Base-by-base conservation (phyloP, 2,329 filamentous ascomycete genomes). In the Aureobasidium melanogenum region DNA sequence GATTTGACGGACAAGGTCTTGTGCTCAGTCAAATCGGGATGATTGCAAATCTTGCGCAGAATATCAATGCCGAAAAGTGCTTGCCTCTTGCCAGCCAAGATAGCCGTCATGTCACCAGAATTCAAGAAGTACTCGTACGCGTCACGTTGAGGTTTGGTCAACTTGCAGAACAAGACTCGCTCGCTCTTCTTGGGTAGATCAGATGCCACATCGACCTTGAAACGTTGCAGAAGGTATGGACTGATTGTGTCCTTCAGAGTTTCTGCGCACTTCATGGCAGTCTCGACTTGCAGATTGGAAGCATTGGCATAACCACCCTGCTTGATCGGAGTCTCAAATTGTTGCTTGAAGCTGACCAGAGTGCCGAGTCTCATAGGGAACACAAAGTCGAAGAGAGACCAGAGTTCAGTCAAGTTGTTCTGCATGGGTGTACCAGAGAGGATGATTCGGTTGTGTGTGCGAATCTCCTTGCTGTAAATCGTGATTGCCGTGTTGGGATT, bases 301-400 rank as follows among this genome's bases (percentile, higher is more conserved):
- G 94, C 94, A 73, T 96, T 97, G 8, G 92, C 91, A 73, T 97
- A 97, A 5, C 94, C 94, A 48, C 95, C 95, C 57, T 92, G 84
- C 63, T 87, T 88, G 71, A 99, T 99, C 0, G 94, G 94, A 39
- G 95, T 88, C 70, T 97, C 94, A 66, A 99, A 97, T 63, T 96
- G 87, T 63, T 87, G 87, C 48, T 91, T 85, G 71, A 99, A 99
- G 65, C 89, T 91, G 62, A 97, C 88, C 14, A 97, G 79, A 0
- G 90, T 97, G 0, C 94, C 95, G 6, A 99, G 77, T 15, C 92
- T 88, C 90, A 97, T 97, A 0, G 95, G 94, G 64, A 91, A 97
- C 62, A 97, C 88, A 70, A 99, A 99, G 71, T 99, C 95, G 70
- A 99, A 97, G 0, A 99, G 77, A 0, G 93, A 97, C 93, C 94